Base-by-base conservation (phyloP, 495 filamentous ascomycete species). In the Melanomma pulvis-pyrius region DNA sequence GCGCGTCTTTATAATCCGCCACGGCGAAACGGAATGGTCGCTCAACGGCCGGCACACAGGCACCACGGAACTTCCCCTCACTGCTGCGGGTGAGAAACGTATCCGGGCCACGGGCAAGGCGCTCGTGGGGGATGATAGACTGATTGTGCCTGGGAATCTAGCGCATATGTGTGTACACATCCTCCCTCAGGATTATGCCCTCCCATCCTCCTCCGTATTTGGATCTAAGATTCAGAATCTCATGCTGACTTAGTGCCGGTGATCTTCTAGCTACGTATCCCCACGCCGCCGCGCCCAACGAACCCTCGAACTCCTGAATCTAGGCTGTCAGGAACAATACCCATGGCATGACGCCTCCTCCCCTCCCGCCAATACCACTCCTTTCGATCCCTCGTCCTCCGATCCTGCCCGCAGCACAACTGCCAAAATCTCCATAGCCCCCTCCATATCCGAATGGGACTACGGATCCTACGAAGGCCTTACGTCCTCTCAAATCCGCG, bases 1-100 rank as follows among this genome's bases (percentile, higher is more conserved):
- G 5, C 84, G 92, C 53, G 88, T 92, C 76, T 97, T 97, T 83
- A 89, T 98, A 63, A 82, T 94, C 79, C 90, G 94, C 68, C 94
- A 98, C 74, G 89, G 89, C 78, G 94, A 98, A 78, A 98, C 94
- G 2, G 92, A 96, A 82, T 98, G 94, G 94, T 97, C 93, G 1
- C 84, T 97, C 41, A 92, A 91, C 72, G 94, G 93, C 62, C 87
- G 89, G 24, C 93, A 98, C 79, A 98, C 94, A 0, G 91, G 93
- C 51, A 84, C 79, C 26, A 91, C 89, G 26, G 94, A 98, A 67
- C 87, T 98, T 22, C 86, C 91, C 0, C 81, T 98, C 11, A 98
- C 94, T 1, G 76, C 84, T 13, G 91, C 92, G 75, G 94, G 94
- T 34, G 92, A 97, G 79, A 90, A 87, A 73, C 84, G 92, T 24